These are phyloP conservation scores for Ormosia semicastrata DNA, from an alignment of 306 rosid genomes.

Conservation along the genomic window DNA sequence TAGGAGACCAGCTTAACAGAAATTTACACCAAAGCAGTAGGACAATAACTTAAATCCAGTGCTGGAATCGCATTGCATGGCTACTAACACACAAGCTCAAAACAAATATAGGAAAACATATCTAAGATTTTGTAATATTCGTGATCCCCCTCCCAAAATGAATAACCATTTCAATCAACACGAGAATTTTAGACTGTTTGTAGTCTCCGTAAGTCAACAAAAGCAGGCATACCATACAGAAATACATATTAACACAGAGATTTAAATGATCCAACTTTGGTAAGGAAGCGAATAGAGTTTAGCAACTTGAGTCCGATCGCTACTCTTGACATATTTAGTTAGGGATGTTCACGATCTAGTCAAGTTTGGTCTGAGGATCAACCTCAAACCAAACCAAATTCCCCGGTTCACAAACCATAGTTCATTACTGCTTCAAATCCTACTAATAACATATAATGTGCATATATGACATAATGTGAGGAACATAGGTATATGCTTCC, in stretches of 20 bases:
- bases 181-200: not conserved
- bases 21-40: constrained; percentile 1
- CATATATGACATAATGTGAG: too few species aligned
- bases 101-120: not conserved
- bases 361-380: not conserved
- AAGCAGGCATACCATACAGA: not conserved
- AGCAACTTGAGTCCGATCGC: not conserved
- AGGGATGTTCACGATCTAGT: not conserved
- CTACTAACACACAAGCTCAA: not conserved
- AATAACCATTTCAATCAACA: not conserved
- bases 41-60: not conserved
- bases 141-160: not conserved
- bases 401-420: not conserved
- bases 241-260: not conserved
- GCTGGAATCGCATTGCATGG: not conserved
- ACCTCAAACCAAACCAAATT: not conserved
- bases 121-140: not conserved
- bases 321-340: not conserved
- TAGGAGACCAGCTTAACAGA: constrained; percentile 9
- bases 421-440: not conserved
- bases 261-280: not conserved
- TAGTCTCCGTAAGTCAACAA: not conserved
- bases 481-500: too few species aligned
- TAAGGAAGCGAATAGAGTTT: not conserved
- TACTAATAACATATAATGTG: not conserved